These are phyloP conservation scores for Raddia guianensis DNA, from an alignment of 176 grass and related monocot genomes.

Conservation along the genomic window DNA sequence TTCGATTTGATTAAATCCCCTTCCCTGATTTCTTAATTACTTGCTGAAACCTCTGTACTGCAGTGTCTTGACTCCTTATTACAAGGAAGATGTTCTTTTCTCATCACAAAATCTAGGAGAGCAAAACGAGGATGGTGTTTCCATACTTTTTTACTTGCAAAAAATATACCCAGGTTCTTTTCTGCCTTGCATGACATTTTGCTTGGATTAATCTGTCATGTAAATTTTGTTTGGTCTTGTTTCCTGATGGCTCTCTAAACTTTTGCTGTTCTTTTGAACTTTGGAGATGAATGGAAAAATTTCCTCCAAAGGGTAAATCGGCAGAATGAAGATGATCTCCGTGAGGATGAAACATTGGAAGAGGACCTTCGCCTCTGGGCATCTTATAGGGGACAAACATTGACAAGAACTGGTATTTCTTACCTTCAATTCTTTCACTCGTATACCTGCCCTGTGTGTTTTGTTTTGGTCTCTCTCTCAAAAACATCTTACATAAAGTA, in stretches of 20 bases:
- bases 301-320: constrained; percentile 68
- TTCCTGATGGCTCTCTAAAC: constrained; percentile 18
- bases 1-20: constrained; percentile 24
- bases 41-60: constrained; percentile 42
- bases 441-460: background rate
- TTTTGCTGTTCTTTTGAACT: constrained; percentile 33
- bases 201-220: constrained; percentile 26
- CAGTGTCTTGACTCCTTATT: constrained; percentile 96
- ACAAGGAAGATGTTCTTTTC: constrained; percentile 97
- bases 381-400: constrained; percentile 92
- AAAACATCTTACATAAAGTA: constrained; percentile 8
- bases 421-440: background rate
- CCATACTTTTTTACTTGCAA: constrained; percentile 97
- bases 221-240: background rate
- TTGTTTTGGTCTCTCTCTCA: background rate
- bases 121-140: constrained; percentile 92
- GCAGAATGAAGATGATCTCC: constrained; percentile 72
- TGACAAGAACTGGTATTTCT: constrained; percentile 81
- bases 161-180: constrained; percentile 96
- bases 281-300: constrained; percentile 92
- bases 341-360: constrained; percentile 62
- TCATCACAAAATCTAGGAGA: constrained; percentile 70
- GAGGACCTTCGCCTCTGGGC: constrained; percentile 94
- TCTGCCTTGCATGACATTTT: constrained; percentile 10
- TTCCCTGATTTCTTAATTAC: background rate